These are phyloP conservation scores for Aegilops tauschii DNA, from an alignment of 176 grass and related monocot species.

Conservation along the genomic window DNA sequence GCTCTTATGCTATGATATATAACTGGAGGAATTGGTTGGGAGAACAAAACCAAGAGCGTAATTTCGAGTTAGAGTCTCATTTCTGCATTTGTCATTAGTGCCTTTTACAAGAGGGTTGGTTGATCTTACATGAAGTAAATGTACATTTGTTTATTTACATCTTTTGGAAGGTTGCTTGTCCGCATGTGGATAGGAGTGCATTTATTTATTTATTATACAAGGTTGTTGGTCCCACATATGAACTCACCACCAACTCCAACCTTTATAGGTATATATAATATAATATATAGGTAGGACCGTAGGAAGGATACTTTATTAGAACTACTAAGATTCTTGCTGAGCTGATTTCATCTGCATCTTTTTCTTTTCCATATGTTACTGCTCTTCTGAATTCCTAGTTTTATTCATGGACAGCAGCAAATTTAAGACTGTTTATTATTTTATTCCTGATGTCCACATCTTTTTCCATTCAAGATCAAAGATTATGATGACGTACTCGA, in stretches of 20 bases:
- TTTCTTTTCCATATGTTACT: background rate
- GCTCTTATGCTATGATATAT: background rate
- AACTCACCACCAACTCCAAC: background rate
- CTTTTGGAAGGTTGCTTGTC: too few species aligned
- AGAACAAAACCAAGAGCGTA: background rate
- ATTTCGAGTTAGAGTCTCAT: background rate
- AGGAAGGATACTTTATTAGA: background rate
- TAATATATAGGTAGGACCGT: too few species aligned
- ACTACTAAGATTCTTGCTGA: slow-evolving; percentile 2
- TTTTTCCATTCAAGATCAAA: slow-evolving; percentile 61
- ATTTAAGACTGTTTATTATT: background rate
- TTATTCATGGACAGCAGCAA: slow-evolving; percentile 9
- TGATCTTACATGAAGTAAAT: too few species aligned
- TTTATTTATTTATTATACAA: background rate
- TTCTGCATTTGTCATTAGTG: background rate
- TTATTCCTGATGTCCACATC: slow-evolving; percentile 13
- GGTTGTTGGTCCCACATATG: background rate
- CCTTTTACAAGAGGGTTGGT: background rate
- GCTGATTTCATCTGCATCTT: background rate
- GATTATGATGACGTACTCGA: slow-evolving; percentile 92
- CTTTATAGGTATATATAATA: background rate
- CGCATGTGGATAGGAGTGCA: too few species aligned
- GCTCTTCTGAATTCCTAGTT: slow-evolving; percentile 5
- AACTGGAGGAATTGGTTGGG: background rate
- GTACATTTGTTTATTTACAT: background rate